Percentiles rank a stretch among this genome's conserved stretches.
phyloP scores from a whole-genome alignment of 768 basidiomycete species.

The Amylocystis lapponica region DNA sequence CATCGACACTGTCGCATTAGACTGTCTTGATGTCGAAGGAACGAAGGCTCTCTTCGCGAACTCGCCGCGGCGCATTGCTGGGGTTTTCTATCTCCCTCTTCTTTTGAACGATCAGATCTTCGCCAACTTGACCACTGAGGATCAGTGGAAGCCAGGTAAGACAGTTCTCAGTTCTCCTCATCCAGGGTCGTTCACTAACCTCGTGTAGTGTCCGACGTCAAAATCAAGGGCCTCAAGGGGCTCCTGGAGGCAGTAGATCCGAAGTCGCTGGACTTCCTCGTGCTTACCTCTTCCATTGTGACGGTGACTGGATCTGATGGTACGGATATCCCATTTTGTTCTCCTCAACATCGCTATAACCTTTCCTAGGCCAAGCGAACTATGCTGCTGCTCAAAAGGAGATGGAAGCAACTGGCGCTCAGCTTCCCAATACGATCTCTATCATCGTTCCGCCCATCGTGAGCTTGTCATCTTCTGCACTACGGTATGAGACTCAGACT shows the following conservation, averaged over 20 bases:
- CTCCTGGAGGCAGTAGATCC: conserved; percentile 11
- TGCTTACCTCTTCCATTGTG: conserved; percentile 7
- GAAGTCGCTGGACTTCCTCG: conserved; percentile 11
- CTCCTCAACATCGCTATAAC: background rate
- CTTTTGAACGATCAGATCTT: conserved; percentile 11
- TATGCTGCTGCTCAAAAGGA: conserved; percentile 7
- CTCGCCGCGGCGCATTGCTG: conserved; percentile 1
- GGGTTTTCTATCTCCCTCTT: conserved; percentile 5
- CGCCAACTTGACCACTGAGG: conserved; percentile 6
- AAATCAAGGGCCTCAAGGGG: conserved; percentile 9
- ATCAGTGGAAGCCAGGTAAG: conserved; percentile 11
- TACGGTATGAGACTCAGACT: no score
- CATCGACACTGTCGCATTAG: conserved; percentile 5
- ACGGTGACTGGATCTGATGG: conserved; percentile 6
- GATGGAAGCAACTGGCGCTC: conserved; percentile 6
- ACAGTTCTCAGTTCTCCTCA: background rate
- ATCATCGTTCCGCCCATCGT: conserved; percentile 7
- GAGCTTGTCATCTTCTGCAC: background rate
- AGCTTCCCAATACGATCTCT: conserved; percentile 3
- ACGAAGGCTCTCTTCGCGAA: conserved; percentile 4
- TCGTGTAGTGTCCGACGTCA: conserved; percentile 11
- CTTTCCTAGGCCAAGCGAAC: conserved; percentile 6
- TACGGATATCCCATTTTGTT: background rate
- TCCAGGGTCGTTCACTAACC: no score
- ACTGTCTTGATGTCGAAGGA: conserved; percentile 5